Evolutionary conservation across 768 basidiomycete genomes (phyloP).

Genomic region (Gymnopilus dilepis): DNA sequence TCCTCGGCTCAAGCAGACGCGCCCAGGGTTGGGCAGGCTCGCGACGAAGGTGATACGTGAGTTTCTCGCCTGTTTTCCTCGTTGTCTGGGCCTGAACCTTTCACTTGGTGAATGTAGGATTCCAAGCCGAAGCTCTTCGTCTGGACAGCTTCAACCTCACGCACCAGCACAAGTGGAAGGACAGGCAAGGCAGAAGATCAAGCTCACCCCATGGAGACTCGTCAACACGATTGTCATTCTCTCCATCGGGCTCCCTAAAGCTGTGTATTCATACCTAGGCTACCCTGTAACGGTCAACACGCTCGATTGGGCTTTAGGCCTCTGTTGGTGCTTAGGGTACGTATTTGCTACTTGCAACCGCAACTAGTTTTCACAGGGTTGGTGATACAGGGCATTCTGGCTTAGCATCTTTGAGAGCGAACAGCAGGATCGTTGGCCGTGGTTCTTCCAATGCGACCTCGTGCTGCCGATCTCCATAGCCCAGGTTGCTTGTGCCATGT

Average conservation of each 20-base stretch:
- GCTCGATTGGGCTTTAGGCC: background rate
- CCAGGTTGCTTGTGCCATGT: background rate
- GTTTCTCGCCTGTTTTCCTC: too few relatives aligned
- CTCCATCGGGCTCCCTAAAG: background rate
- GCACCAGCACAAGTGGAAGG: too few relatives aligned
- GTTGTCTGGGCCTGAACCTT: too few relatives aligned
- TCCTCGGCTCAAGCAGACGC: too few relatives aligned
- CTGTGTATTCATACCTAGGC: background rate
- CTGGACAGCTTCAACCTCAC: too few relatives aligned
- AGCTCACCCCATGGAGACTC: background rate
- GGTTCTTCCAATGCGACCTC: background rate
- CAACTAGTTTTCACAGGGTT: background rate
- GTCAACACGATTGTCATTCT: background rate
- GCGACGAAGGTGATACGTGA: too few relatives aligned
- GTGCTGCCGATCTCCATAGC: background rate
- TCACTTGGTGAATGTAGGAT: too few relatives aligned
- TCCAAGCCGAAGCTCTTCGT: too few relatives aligned
- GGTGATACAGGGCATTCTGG: background rate
- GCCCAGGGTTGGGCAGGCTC: too few relatives aligned
- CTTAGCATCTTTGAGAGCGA: background rate
- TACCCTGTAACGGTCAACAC: background rate
- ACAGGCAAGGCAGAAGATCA: background rate
- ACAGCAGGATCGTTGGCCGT: background rate
- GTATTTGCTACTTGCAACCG: background rate
- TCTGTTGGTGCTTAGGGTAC: background rate